A percentile compares a stretch with the other conserved stretches of the same genome.
Evolutionary conservation across 1,284 basidiomycete species (phyloP).

Genomic region (Sparassis latifolia): DNA sequence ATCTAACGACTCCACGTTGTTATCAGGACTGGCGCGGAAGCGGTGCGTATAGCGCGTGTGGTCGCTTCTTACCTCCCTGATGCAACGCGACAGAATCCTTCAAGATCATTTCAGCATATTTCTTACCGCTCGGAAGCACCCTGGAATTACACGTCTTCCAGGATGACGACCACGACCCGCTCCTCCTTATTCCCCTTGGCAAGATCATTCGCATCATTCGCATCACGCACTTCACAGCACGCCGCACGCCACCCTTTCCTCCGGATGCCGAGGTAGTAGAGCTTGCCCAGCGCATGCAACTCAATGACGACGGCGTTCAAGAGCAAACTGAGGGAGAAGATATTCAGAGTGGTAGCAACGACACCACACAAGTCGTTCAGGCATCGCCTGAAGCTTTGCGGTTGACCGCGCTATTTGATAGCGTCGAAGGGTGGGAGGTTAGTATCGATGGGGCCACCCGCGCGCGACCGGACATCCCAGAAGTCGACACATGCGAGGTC

Average conservation of each 20-base stretch:
- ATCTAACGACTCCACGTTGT: constrained; percentile 6
- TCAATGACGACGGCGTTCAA: constrained; percentile 1
- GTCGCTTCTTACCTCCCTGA: background rate
- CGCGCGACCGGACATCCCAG: constrained; percentile 6
- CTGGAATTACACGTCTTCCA: constrained; percentile 39
- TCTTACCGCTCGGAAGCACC: constrained; percentile 32
- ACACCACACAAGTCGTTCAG: background rate
- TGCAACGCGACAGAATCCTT: constrained; percentile 43
- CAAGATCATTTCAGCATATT: constrained; percentile 47
- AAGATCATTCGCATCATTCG: constrained; percentile 37
- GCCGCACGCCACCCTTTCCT: constrained; percentile 24
- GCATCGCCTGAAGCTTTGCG: constrained; percentile 6
- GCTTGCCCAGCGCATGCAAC: constrained; percentile 12
- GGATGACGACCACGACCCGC: constrained; percentile 40
- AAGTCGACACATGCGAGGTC: constrained; percentile 19
- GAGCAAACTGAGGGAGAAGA: constrained; percentile 1
- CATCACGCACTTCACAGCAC: constrained; percentile 36
- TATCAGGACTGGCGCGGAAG: constrained; percentile 67
- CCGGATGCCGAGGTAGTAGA: constrained; percentile 12
- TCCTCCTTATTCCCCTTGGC: constrained; percentile 41
- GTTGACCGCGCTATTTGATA: constrained; percentile 12
- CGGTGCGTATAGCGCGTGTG: constrained; percentile 37
- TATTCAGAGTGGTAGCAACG: background rate
- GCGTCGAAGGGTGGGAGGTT: constrained; percentile 16
- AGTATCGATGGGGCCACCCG: background rate